These are phyloP conservation scores for Sporothrix sp. DNA, from an alignment of 2,329 filamentous ascomycete species.

Conservation along the genomic window DNA sequence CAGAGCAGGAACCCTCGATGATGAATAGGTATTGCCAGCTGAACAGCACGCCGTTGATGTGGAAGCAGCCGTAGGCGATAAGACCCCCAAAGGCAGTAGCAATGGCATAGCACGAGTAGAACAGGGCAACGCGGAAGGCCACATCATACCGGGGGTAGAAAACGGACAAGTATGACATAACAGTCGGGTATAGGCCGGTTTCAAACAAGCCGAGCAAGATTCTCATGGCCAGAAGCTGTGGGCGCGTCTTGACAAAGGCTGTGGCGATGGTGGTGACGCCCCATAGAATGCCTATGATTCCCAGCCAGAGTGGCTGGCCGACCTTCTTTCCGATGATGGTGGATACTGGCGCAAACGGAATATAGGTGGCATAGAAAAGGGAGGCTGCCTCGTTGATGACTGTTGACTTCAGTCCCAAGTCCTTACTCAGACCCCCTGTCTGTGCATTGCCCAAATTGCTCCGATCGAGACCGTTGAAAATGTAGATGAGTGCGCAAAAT, in stretches of 20 bases:
- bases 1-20: constrained; percentile 32
- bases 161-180: constrained; percentile 47
- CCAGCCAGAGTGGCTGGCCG: constrained; percentile 31
- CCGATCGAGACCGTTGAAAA: constrained; percentile 33
- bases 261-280: constrained; percentile 23
- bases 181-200: constrained; percentile 50
- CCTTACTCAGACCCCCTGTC: constrained; percentile 37
- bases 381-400: constrained; percentile 48
- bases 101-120: constrained; percentile 48
- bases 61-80: constrained; percentile 31
- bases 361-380: constrained; percentile 49
- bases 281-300: constrained; percentile 21
- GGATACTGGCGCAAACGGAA: constrained; percentile 46
- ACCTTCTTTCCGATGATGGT: constrained; percentile 32
- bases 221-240: constrained; percentile 18
- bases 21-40: constrained; percentile 37
- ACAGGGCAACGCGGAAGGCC: constrained; percentile 41
- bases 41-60: constrained; percentile 26
- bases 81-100: constrained; percentile 47
- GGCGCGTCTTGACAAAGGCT: constrained; percentile 24
- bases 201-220: constrained; percentile 21
- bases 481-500: constrained; percentile 20
- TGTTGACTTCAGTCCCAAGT: constrained; percentile 40
- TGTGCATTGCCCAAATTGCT: constrained; percentile 34
- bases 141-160: constrained; percentile 52